Evolutionary conservation across 192 early-diverging fungal genomes (phyloP).

Genomic region (Phycomyces blakesleeanus): DNA sequence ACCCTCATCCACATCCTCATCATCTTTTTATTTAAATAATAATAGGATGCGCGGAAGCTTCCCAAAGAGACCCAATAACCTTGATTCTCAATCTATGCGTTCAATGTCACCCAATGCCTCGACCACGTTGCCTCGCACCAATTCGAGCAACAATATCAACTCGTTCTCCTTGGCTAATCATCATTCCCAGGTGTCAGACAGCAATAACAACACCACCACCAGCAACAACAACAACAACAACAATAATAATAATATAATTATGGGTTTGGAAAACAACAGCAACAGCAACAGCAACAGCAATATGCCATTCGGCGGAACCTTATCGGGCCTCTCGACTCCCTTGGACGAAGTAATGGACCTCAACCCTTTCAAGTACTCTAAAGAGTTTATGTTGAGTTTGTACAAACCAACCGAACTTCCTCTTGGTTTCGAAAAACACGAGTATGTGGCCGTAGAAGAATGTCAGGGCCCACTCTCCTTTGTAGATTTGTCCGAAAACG

Average conservation of each 20-base stretch:
- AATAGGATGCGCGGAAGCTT: conserved; percentile 32
- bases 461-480: conserved; percentile 58
- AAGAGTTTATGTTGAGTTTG: conserved; percentile 69
- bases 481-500: conserved; percentile 52
- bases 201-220: neutral
- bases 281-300: no score
- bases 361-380: conserved; percentile 65
- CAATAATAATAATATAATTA: no score
- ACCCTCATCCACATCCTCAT: no score
- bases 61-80: conserved; percentile 7
- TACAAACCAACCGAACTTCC: conserved; percentile 58
- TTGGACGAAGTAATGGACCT: neutral
- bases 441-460: conserved; percentile 61
- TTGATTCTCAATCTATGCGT: neutral
- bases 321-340: neutral
- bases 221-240: no score
- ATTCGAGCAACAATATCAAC: neutral
- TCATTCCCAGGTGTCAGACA: conserved; percentile 1
- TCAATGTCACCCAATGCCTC: conserved; percentile 1
- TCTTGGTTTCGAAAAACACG: conserved; percentile 61
- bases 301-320: neutral
- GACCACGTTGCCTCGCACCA: neutral
- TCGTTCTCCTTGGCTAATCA: neutral
- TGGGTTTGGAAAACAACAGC: neutral
- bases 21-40: no score